These are phyloP conservation scores for Xanthoparmelia taractica DNA, from an alignment of 495 filamentous ascomycete genomes.

Conservation along the genomic window DNA sequence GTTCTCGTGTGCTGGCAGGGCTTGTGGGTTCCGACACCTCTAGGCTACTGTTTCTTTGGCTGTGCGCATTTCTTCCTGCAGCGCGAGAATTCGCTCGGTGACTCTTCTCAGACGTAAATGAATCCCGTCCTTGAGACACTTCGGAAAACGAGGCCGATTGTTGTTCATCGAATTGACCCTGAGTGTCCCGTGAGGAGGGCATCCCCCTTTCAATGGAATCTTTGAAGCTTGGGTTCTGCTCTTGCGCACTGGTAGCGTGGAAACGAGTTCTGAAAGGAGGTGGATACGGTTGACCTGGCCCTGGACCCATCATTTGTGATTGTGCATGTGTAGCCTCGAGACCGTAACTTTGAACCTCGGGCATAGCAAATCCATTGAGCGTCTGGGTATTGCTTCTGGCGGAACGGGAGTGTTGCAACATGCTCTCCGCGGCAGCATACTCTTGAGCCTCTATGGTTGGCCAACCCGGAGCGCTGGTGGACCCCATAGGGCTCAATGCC, in stretches of 20 bases:
- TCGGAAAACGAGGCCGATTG: slow-evolving; percentile 12
- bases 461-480: slow-evolving; percentile 12
- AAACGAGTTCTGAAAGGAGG: slow-evolving; percentile 17
- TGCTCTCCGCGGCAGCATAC: slow-evolving; percentile 27
- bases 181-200: slow-evolving; percentile 12
- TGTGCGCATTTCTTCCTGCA: slow-evolving; percentile 10
- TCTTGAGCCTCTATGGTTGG: slow-evolving; percentile 19
- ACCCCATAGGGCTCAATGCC: slow-evolving; percentile 9
- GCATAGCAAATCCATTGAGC: slow-evolving; percentile 19
- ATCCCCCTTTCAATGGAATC: slow-evolving; percentile 13
- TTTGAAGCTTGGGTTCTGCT: slow-evolving; percentile 14
- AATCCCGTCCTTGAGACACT: slow-evolving; percentile 10
- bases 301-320: slow-evolving; percentile 9
- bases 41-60: slow-evolving; percentile 20
- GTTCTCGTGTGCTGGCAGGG: slow-evolving; percentile 40
- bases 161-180: slow-evolving; percentile 12
- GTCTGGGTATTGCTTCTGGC: slow-evolving; percentile 21
- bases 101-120: background rate
- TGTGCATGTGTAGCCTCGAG: slow-evolving; percentile 12
- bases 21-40: slow-evolving; percentile 42
- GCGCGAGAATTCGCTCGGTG: slow-evolving; percentile 3
- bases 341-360: slow-evolving; percentile 9
- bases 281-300: slow-evolving; percentile 17
- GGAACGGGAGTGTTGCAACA: slow-evolving; percentile 25
- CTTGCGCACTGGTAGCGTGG: slow-evolving; percentile 8